Conservation (phyloP, 2,329 filamentous ascomycete genomes). For the Phaeophleospora eucalypticola region DNA sequence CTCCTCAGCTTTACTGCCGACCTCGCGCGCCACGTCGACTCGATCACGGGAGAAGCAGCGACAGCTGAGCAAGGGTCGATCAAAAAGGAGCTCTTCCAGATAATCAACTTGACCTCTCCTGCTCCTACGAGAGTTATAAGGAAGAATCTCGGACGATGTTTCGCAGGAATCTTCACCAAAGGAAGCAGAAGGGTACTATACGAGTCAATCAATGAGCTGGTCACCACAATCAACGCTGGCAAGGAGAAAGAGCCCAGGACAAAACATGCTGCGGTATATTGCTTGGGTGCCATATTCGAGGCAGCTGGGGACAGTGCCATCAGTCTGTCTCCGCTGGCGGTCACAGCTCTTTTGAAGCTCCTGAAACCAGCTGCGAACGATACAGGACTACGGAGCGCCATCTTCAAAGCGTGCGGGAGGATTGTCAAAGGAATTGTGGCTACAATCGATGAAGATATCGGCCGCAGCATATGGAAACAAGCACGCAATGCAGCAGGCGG, state of each 20-base stretch:
- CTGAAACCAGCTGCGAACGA: constrained; percentile 75
- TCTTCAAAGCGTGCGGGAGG: constrained; percentile 72
- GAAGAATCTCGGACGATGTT: constrained; percentile 80
- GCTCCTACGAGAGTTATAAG: constrained; percentile 83
- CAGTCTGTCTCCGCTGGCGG: constrained; percentile 71
- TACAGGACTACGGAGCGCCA: constrained; percentile 73
- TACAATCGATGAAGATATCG: constrained; percentile 76
- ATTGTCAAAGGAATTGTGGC: constrained; percentile 69
- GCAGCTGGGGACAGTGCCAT: constrained; percentile 93
- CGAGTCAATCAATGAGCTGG: constrained; percentile 87
- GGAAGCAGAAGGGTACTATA: constrained; percentile 90
- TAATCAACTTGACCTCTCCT: constrained; percentile 77
- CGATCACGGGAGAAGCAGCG: constrained; percentile 71
- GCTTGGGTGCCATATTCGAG: constrained; percentile 82
- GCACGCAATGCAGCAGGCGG: constrained; percentile 68
- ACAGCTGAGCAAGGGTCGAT: constrained; percentile 86
- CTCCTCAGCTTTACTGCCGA: constrained; percentile 83
- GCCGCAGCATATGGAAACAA: constrained; percentile 93
- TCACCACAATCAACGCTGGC: constrained; percentile 65
- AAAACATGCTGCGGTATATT: constrained; percentile 83
- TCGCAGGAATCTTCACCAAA: constrained; percentile 74
- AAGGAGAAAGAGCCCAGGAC: constrained; percentile 78
- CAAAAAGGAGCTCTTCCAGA: constrained; percentile 91
- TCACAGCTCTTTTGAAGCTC: constrained; percentile 68
- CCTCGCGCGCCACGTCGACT: constrained; percentile 73